A percentile compares a stretch with the other conserved stretches of the same genome.
These are phyloP conservation scores for Barnettozyma vustinii DNA, from an alignment of 805 yeast genomes.

Conservation along the genomic window DNA sequence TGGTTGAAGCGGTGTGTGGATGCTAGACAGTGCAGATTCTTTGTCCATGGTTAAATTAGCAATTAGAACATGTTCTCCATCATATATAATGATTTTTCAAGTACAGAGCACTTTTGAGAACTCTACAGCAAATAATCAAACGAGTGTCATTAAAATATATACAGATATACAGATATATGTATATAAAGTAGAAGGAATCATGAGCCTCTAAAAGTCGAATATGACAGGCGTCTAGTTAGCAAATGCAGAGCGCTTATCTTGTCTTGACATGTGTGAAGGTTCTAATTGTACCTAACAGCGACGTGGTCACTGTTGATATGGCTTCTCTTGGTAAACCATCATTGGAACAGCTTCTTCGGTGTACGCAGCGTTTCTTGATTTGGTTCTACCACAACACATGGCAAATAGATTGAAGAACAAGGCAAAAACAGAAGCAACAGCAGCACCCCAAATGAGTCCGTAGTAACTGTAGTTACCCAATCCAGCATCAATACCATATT, in stretches of 20 bases:
- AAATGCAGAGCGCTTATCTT: not conserved
- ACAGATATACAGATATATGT: not conserved
- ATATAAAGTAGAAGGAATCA: not conserved
- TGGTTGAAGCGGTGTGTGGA: too few relatives aligned
- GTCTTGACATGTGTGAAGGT: not conserved
- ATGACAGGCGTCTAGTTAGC: not conserved
- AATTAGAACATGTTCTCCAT: too few relatives aligned
- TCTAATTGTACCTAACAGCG: not conserved
- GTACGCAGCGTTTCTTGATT: not conserved
- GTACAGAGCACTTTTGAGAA: too few relatives aligned
- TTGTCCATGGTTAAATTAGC: too few relatives aligned
- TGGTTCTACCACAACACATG: constrained; percentile 36
- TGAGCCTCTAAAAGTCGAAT: not conserved
- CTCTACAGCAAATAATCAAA: not conserved
- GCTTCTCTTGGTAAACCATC: constrained; percentile 19
- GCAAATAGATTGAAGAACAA: constrained; percentile 29
- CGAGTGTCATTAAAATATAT: not conserved
- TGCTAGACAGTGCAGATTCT: too few relatives aligned
- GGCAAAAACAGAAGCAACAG: constrained; percentile 40
- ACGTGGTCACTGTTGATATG: not conserved
- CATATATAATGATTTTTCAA: too few relatives aligned
- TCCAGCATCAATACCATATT: constrained; percentile 51
- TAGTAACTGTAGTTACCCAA: constrained; percentile 44
- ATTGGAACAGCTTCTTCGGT: constrained; percentile 12
- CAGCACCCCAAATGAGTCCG: constrained; percentile 62